phyloP scores from a whole-genome alignment of 495 filamentous ascomycete genomes.

The Amorphotheca resinae region DNA sequence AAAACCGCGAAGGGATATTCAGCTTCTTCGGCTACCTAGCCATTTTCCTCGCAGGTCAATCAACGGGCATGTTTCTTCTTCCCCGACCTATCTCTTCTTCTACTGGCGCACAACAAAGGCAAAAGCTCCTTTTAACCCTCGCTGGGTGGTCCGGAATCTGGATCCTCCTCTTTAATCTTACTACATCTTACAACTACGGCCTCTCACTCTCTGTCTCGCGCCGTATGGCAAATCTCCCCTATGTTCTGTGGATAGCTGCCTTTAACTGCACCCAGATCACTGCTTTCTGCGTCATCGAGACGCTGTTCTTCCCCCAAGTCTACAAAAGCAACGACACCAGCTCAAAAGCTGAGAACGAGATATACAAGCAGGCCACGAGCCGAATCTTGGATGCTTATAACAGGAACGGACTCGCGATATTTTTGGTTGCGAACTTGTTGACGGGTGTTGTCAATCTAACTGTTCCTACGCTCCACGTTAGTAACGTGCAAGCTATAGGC shows the following conservation, averaged over 20 bases:
- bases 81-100: conserved; percentile 39
- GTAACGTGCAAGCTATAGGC: conserved; percentile 48
- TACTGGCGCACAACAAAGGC: conserved; percentile 28
- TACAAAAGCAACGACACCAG: conserved; percentile 37
- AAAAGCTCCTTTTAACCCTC: conserved; percentile 46
- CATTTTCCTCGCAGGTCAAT: conserved; percentile 86
- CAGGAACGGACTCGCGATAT: conserved; percentile 73
- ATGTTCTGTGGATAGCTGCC: conserved; percentile 78
- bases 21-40: conserved; percentile 89
- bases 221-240: conserved; percentile 84
- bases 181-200: conserved; percentile 55
- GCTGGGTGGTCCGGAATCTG: conserved; percentile 49
- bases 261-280: conserved; percentile 77
- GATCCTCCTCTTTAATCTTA: conserved; percentile 50
- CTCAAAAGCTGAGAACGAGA: conserved; percentile 40
- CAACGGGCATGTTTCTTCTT: conserved; percentile 64
- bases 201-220: conserved; percentile 67
- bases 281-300: conserved; percentile 65
- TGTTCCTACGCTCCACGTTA: conserved; percentile 63
- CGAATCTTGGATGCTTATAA: conserved; percentile 72
- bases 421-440: conserved; percentile 77
- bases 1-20: conserved; percentile 89
- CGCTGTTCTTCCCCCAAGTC: conserved; percentile 58
- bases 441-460: conserved; percentile 84
- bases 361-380: conserved; percentile 57